phyloP scores from a whole-genome alignment of 176 grass and related monocot genomes.

The Aegilops speltoides region DNA sequence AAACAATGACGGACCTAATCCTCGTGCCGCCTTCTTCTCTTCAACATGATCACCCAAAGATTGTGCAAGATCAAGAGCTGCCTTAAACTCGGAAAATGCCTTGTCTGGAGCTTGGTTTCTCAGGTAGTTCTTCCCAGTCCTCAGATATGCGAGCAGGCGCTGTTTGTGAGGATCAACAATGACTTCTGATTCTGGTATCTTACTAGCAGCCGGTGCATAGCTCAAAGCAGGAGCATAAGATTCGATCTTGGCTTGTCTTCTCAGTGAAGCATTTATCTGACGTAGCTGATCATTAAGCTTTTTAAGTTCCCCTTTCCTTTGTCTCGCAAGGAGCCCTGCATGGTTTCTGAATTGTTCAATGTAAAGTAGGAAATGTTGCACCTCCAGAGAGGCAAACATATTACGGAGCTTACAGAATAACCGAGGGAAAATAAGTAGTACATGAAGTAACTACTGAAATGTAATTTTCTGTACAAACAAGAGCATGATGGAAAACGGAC shows the following conservation, averaged over 20 bases:
- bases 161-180: conserved; percentile 89
- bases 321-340: conserved; percentile 86
- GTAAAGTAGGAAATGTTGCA: neutral
- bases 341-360: conserved; percentile 28
- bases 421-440: neutral
- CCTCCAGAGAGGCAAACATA: neutral
- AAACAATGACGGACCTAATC: conserved; percentile 69
- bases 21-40: conserved; percentile 90
- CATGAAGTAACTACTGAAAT: neutral
- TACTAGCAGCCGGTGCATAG: conserved; percentile 88
- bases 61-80: conserved; percentile 75
- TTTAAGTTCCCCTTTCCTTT: conserved; percentile 83
- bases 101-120: conserved; percentile 75
- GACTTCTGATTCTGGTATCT: conserved; percentile 69
- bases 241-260: conserved; percentile 97
- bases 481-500: neutral
- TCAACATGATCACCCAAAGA: conserved; percentile 84
- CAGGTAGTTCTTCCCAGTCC: conserved; percentile 84
- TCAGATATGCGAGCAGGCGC: conserved; percentile 65
- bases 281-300: conserved; percentile 87
- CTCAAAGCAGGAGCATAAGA: conserved; percentile 92
- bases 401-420: neutral
- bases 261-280: conserved; percentile 93
- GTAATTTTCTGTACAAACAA: neutral
- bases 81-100: conserved; percentile 86